Conservation (phyloP, 352 stramenopile genomes). For the Globisporangium perplexum region DNA sequence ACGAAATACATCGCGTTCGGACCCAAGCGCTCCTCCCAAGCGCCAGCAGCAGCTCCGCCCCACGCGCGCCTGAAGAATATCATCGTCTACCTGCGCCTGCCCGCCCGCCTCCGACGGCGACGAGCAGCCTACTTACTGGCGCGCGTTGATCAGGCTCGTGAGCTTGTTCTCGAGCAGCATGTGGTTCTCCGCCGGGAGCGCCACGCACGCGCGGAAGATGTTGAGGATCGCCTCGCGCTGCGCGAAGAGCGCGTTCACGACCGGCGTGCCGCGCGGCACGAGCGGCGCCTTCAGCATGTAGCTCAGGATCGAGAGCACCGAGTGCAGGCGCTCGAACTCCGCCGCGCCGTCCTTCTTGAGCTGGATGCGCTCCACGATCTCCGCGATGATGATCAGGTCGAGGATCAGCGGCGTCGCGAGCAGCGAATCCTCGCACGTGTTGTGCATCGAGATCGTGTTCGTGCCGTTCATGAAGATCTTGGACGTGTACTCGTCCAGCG, state of each 20-base stretch:
- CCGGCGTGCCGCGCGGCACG: conserved; percentile 96
- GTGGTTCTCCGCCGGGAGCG: conserved; percentile 96
- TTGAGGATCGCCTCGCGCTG: conserved; percentile 98
- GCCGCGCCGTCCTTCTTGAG: conserved; percentile 89
- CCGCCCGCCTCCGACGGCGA: background rate
- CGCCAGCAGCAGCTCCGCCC: no score
- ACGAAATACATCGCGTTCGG: background rate
- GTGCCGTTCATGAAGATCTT: conserved; percentile 99
- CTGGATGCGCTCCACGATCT: conserved; percentile 96
- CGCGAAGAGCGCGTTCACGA: conserved; percentile 98
- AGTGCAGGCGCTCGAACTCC: conserved; percentile 95
- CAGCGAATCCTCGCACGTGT: conserved; percentile 99
- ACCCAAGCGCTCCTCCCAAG: no score
- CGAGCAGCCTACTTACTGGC: conserved; percentile 27
- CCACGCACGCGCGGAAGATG: conserved; percentile 97
- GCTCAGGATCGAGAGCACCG: conserved; percentile 95
- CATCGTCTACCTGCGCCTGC: background rate
- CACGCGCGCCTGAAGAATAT: background rate
- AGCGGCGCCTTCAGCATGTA: conserved; percentile 99
- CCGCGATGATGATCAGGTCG: conserved; percentile 97
- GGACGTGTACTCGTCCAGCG: conserved; percentile 99
- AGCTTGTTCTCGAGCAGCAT: conserved; percentile 98
- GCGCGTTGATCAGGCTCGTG: conserved; percentile 67
- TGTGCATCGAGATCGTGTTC: conserved; percentile 99
- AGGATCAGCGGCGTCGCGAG: conserved; percentile 97